Evolutionary conservation across 179 eudicot species (phyloP).

Genomic region (Heliamphora pulchella): DNA sequence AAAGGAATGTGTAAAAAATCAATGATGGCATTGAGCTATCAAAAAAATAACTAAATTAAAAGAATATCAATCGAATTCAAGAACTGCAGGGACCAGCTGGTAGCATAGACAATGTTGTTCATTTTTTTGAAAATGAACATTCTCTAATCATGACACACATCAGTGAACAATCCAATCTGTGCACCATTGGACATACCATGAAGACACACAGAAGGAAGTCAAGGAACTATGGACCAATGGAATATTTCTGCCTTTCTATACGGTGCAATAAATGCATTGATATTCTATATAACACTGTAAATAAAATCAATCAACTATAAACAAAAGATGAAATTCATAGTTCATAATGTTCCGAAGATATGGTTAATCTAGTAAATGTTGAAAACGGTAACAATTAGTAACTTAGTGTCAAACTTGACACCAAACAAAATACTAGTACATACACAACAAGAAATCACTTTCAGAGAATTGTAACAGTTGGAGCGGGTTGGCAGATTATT

Average conservation of each 20-base stretch:
- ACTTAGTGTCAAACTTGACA: neutral
- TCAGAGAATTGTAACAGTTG: neutral
- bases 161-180: neutral
- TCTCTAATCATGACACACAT: neutral
- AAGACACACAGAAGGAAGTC: neutral
- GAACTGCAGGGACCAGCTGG: neutral
- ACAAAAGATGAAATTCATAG: neutral
- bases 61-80: neutral
- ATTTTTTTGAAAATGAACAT: neutral
- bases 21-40: neutral
- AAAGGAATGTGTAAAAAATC: neutral
- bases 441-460: conserved; percentile 7
- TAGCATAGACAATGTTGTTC: neutral
- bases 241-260: neutral
- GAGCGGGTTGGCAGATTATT: too few species aligned
- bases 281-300: neutral
- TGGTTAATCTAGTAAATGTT: neutral
- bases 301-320: neutral
- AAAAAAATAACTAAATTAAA: neutral
- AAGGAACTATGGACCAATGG: neutral
- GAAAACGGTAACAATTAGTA: neutral
- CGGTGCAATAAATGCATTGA: neutral
- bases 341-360: neutral
- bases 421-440: neutral
- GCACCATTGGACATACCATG: neutral